Base-by-base conservation (phyloP, 2,329 filamentous ascomycete species). In the Fusarium compactum region DNA sequence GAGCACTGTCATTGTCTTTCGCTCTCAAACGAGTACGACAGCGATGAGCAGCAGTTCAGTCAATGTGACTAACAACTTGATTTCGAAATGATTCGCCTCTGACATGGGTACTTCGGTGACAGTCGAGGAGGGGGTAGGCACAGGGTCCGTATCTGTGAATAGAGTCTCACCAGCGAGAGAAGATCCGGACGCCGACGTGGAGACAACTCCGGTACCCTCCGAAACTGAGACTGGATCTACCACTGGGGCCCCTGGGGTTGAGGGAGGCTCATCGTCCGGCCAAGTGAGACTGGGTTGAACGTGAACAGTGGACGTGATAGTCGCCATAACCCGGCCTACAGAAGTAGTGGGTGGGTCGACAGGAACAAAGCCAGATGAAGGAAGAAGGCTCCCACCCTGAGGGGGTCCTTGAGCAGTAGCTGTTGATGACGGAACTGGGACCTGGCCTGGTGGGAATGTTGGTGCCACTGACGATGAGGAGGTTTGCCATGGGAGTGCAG, bases 81-180 rank as follows among this genome's bases (percentile, higher is more conserved):
- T 45, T 5, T 67, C 65, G 22, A 70, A 68, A 18, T 62, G 70
- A 1, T 55, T 70, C 3, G 77, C 77, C 46, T 73, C 72, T 5
- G 79, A 79, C 7, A 73, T 65, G 8, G 65, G 67, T 4, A 80
- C 74, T 25, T 67, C 72, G 9, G 71, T 78, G 22, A 78, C 64
- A 12, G 62, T 50, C 30, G 69, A 44, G 2, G 74, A 74, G 25
- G 76, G 64, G 54, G 62, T 62, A 41, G 74, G 55, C 5, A 43
- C 10, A 41, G 18, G 16, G 11, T 70, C 70, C 9, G 62, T 74
- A 25, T 76, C 69, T 43, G 46, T 70, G 45, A 57, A 59, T 56
- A 58, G 61, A 53, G 46, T 66, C 52, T 61, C 67, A 40, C 65
- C 56, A 8, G 20, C 27, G 25, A 24, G 27, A 20, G 40, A 38